phyloP scores from a whole-genome alignment of 805 yeast species.

The Yarrowia hollandica region DNA sequence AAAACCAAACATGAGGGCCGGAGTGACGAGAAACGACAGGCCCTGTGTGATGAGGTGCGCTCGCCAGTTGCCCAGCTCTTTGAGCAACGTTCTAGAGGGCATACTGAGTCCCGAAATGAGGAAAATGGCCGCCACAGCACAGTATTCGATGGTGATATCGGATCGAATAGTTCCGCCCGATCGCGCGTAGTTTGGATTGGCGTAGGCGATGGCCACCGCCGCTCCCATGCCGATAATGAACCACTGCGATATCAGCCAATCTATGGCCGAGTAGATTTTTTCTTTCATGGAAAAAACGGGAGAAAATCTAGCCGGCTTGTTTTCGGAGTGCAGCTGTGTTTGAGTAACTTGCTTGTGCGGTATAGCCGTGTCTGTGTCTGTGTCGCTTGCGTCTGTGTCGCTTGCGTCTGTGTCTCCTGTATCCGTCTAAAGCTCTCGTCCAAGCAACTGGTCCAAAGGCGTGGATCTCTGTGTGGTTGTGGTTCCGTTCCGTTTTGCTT shows the following conservation, averaged over 20 bases:
- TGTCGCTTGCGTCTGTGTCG: too few species aligned
- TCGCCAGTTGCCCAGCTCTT: constrained; percentile 74
- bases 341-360: too few species aligned
- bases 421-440: too few species aligned
- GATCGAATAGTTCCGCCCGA: constrained; percentile 76
- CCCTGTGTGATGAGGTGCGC: constrained; percentile 72
- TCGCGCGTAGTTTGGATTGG: constrained; percentile 79
- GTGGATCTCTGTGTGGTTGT: too few species aligned
- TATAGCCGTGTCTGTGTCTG: too few species aligned
- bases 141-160: constrained; percentile 76
- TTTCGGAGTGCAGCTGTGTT: too few species aligned
- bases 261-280: too few species aligned
- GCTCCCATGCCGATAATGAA: constrained; percentile 71
- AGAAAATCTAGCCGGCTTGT: too few species aligned
- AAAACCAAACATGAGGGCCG: constrained; percentile 70
- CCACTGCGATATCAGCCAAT: constrained; percentile 54
- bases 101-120: constrained; percentile 78
- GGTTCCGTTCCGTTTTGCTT: too few species aligned
- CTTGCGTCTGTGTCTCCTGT: too few species aligned
- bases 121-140: constrained; percentile 85
- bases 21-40: constrained; percentile 69
- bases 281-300: too few species aligned
- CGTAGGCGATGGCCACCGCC: constrained; percentile 70
- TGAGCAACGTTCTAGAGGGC: constrained; percentile 59
- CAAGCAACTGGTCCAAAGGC: too few species aligned